phyloP scores from a whole-genome alignment of 176 grass and related monocot species.

The Bromus sterilis region DNA sequence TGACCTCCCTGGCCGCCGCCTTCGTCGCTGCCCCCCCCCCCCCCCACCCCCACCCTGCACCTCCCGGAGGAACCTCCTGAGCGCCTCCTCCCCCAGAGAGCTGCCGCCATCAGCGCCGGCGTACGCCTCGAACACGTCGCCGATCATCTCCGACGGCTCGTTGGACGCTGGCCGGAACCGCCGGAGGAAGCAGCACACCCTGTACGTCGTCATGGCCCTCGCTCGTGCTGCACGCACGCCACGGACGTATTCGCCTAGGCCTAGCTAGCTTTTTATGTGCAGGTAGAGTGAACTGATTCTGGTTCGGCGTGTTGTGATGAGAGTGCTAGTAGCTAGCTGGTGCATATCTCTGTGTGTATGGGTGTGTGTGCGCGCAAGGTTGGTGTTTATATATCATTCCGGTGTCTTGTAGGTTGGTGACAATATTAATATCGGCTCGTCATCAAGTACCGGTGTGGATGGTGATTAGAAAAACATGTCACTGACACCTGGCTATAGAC shows the following conservation, averaged over 20 bases:
- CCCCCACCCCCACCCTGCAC: too few relatives aligned
- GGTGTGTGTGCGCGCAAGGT: neutral
- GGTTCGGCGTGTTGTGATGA: neutral
- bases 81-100: slow-evolving; percentile 39
- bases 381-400: neutral
- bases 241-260: neutral
- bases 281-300: neutral
- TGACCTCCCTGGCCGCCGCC: slow-evolving; percentile 18
- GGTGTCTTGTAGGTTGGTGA: neutral
- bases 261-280: neutral
- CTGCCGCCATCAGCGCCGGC: slow-evolving; percentile 11
- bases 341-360: neutral
- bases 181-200: slow-evolving; percentile 70
- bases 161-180: slow-evolving; percentile 46
- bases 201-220: slow-evolving; percentile 56
- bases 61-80: slow-evolving; percentile 49
- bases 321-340: neutral
- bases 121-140: slow-evolving; percentile 49
- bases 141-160: slow-evolving; percentile 46
- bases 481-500: neutral
- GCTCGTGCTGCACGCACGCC: too few relatives aligned
- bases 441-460: neutral
- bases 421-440: neutral
- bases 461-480: neutral
- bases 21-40: slow-evolving; percentile 3